Percentiles rank a stretch among this genome's conserved stretches.
Evolutionary conservation across 768 basidiomycete genomes (phyloP).

Genomic region (Lactifluus pinguis): DNA sequence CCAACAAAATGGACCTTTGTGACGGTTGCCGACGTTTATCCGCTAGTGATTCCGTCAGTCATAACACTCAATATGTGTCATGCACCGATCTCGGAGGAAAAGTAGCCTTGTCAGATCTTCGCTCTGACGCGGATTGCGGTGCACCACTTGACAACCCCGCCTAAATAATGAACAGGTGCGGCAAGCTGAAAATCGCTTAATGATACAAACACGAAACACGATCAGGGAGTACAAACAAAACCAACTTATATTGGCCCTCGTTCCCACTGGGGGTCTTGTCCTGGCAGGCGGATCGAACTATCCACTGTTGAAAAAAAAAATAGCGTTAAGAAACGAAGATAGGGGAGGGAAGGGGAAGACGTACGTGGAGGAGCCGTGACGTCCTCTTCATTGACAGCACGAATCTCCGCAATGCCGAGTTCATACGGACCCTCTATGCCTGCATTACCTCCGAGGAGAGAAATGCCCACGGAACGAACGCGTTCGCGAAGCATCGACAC

Average conservation of each 20-base stretch:
- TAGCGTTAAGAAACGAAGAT: not conserved
- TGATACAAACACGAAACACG: not conserved
- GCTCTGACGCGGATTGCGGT: not conserved
- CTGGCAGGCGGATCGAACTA: not conserved
- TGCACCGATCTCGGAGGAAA: not conserved
- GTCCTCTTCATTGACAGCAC: slow-evolving; percentile 73
- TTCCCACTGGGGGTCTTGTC: not conserved
- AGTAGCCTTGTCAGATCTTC: not conserved
- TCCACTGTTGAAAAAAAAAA: not conserved
- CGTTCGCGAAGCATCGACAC: slow-evolving; percentile 68
- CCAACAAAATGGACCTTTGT: not conserved
- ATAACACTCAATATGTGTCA: not conserved
- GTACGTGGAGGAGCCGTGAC: slow-evolving; percentile 28
- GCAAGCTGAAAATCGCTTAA: too few species aligned
- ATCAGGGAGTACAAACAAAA: not conserved
- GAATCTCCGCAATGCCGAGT: slow-evolving; percentile 72
- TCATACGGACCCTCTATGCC: slow-evolving; percentile 69
- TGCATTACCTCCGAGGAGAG: slow-evolving; percentile 78
- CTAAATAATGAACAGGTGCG: not conserved
- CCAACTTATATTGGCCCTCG: slow-evolving; percentile 7
- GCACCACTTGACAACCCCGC: not conserved
- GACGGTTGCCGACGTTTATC: not conserved
- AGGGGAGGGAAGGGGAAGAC: not conserved
- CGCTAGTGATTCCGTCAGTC: not conserved
- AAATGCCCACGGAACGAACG: slow-evolving; percentile 77